Conservation (phyloP, 192 early-diverging fungal species). For the Ambispora gerdemannii region DNA sequence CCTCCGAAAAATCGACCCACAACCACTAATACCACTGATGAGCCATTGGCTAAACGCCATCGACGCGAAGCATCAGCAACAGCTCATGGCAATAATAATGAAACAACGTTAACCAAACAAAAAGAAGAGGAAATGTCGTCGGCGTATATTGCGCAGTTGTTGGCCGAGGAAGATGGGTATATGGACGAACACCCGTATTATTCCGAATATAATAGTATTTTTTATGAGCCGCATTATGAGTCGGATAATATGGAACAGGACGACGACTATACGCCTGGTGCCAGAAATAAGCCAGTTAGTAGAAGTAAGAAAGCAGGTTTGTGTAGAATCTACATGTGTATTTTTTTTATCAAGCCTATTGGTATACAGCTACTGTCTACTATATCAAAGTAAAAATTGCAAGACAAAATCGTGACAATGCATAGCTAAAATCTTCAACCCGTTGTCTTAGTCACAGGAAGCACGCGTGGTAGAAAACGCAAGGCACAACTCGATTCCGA, state of each 20-base stretch:
- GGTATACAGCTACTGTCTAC: background rate
- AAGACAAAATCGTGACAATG: background rate
- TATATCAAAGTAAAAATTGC: background rate
- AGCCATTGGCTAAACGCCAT: background rate
- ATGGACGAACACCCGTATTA: conserved; percentile 51
- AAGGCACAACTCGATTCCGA: background rate
- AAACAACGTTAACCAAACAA: conserved; percentile 60
- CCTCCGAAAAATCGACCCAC: background rate
- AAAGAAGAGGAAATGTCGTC: conserved; percentile 79
- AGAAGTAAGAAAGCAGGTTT: conserved; percentile 19
- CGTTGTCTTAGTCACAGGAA: background rate
- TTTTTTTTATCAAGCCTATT: background rate
- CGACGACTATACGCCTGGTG: conserved; percentile 41
- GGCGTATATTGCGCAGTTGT: conserved; percentile 73
- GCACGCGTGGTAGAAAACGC: background rate
- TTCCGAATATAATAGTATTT: conserved; percentile 52
- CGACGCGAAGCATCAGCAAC: background rate
- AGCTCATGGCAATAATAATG: no score
- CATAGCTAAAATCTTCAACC: background rate
- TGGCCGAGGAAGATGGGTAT: conserved; percentile 68
- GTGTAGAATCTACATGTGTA: background rate
- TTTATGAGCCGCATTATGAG: conserved; percentile 37
- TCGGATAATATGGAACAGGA: conserved; percentile 50
- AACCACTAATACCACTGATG: background rate
- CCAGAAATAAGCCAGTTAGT: conserved; percentile 32